These are phyloP conservation scores for Bjerkandera adusta DNA, from an alignment of 1,284 basidiomycete genomes.

Conservation along the genomic window DNA sequence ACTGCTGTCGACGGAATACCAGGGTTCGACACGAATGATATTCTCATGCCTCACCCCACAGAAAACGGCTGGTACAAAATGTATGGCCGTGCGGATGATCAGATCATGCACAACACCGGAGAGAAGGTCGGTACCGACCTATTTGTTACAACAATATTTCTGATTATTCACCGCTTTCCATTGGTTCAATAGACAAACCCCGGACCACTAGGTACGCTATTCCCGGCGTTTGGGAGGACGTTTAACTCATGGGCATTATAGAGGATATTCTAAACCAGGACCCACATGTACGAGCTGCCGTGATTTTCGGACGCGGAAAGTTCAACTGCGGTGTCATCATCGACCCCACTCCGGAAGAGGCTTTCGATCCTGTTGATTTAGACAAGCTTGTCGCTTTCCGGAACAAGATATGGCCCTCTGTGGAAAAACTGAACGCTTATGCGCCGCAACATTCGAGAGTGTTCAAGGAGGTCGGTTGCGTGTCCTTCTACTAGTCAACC, in stretches of 20 bases:
- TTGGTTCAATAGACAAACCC: conserved; percentile 28
- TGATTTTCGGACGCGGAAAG: conserved; percentile 41
- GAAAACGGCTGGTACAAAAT: conserved; percentile 42
- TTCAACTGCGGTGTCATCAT: conserved; percentile 43
- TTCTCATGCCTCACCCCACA: conserved; percentile 44
- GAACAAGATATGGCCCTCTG: conserved; percentile 35
- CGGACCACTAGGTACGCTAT: conserved; percentile 29
- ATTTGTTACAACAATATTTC: not conserved
- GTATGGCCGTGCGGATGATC: conserved; percentile 47
- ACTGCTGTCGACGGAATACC: conserved; percentile 26
- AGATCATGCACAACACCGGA: conserved; percentile 49
- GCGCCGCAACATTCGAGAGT: conserved; percentile 40
- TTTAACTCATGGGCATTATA: conserved; percentile 15
- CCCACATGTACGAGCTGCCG: conserved; percentile 29
- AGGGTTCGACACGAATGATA: conserved; percentile 39
- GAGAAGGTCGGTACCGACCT: conserved; percentile 41
- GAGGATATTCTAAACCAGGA: conserved; percentile 38
- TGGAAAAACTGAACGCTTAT: conserved; percentile 38
- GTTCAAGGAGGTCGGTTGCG: conserved; percentile 32
- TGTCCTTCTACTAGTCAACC: not conserved
- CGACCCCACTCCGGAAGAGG: conserved; percentile 31
- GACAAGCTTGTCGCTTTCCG: conserved; percentile 30
- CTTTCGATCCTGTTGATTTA: conserved; percentile 31
- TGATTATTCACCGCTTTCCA: not conserved
- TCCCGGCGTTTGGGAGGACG: conserved; percentile 24